Base-by-base conservation (phyloP, 805 yeast genomes). In the Martiniozyma abietophila region DNA sequence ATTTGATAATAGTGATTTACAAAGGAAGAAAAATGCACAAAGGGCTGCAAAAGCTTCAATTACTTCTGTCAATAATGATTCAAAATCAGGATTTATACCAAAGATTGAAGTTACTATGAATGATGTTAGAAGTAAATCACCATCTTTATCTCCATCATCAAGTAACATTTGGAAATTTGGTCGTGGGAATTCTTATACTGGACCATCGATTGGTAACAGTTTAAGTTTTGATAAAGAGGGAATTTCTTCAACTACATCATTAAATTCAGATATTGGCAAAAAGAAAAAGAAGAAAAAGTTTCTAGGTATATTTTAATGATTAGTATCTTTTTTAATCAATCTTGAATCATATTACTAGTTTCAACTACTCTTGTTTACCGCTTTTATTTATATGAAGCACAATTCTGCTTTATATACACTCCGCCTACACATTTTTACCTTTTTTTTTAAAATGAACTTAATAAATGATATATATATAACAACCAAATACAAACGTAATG, bases 81-180 rank as follows among this genome's bases (percentile, higher is more conserved):
- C n/a, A n/a, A n/a, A n/a, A n/a, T n/a, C n/a, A n/a, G n/a, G n/a
- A n/a, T n/a, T n/a, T n/a, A n/a, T n/a, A n/a, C 51, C 50, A 7
- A 28, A 25, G 21, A 46, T 48, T 16, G 39, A 34, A 10, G 40
- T 47, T 12, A 45, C 35, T 28, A 11, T 18, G 8, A 45, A 47
- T 35, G 23, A 32, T 34, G 16, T 28, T 38, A 17, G 25, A 27
- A 31, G 28, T 14, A 10, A 8, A 7, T 24, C 29, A 14, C 27
- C 33, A 10, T n/a, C 25, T 0, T 15, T 28, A 14, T 34, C 37
- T 5, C 32, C 37, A 15, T 10, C 10, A 8, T 18, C 24, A 8
- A 15, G n/a, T n/a, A n/a, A n/a, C n/a, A n/a, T n/a, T n/a, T n/a
- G n/a, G n/a, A n/a, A n/a, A n/a, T n/a, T n/a, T n/a, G n/a, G n/a